These are phyloP conservation scores for Chamaecyparis obtusa DNA, from an alignment of 75 land plant species.

Conservation along the genomic window DNA sequence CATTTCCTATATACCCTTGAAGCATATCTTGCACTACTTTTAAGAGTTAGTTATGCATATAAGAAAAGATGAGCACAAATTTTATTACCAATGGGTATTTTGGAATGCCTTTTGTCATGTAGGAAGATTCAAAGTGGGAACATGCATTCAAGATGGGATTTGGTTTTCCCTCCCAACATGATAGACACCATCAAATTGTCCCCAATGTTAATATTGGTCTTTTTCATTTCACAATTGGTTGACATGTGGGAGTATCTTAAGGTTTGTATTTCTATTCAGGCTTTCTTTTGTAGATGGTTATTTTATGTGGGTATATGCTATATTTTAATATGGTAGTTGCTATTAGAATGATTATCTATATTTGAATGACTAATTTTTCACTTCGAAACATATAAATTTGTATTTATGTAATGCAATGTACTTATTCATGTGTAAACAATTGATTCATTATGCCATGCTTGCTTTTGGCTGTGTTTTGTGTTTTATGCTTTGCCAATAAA, in stretches of 20 bases:
- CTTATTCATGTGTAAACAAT: not conserved
- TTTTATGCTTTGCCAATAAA: too few relatives aligned
- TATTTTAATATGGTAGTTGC: not conserved
- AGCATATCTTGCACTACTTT: conserved; percentile 70
- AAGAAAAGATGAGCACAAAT: conserved; percentile 81
- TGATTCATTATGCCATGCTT: too few relatives aligned
- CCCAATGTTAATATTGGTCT: conserved; percentile 80
- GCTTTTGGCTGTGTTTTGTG: too few relatives aligned
- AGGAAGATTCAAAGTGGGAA: conserved; percentile 57
- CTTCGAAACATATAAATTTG: not conserved
- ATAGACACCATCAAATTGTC: conserved; percentile 64
- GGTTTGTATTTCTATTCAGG: conserved; percentile 22
- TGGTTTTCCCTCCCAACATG: conserved; percentile 43
- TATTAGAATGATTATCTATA: not conserved
- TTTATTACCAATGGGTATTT: conserved; percentile 78
- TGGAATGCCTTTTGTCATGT: conserved; percentile 80
- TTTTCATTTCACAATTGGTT: conserved; percentile 66
- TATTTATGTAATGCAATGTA: not conserved
- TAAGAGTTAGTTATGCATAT: conserved; percentile 74
- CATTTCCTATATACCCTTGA: conserved; percentile 77
- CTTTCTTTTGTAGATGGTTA: not conserved
- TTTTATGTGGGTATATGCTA: not conserved
- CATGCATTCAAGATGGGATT: conserved; percentile 36
- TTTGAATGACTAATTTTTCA: not conserved
- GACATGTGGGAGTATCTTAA: conserved; percentile 63